phyloP scores from a whole-genome alignment of 163 green algal genomes.

The Chloromonas sp. region DNA sequence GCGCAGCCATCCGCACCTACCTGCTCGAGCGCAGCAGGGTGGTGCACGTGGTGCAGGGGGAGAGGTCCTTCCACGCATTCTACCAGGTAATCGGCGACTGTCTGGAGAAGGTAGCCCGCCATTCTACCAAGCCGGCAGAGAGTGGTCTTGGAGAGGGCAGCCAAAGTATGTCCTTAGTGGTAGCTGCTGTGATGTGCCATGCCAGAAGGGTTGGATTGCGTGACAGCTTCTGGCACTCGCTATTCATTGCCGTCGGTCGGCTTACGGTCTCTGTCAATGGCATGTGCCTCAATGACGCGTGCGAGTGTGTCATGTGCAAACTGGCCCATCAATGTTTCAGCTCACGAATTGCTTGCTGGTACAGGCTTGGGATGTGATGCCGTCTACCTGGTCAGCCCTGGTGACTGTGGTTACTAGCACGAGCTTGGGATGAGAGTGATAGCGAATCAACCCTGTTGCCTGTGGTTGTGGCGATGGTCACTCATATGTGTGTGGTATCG shows the following conservation, averaged over 20 bases:
- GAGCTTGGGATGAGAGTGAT: too few species aligned
- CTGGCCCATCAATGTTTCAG: too few species aligned
- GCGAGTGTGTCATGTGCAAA: too few species aligned
- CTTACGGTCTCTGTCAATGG: too few species aligned
- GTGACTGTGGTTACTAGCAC: too few species aligned
- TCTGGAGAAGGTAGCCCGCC: background rate
- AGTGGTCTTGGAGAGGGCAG: background rate
- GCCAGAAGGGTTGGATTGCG: background rate
- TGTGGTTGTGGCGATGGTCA: too few species aligned
- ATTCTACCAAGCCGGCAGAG: background rate
- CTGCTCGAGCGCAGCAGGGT: constrained; percentile 94
- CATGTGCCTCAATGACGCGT: too few species aligned
- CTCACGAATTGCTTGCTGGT: too few species aligned
- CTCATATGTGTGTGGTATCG: background rate
- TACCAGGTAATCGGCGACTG: constrained; percentile 73
- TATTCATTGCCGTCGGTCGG: too few species aligned
- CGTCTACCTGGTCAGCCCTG: too few species aligned
- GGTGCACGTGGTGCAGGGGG: constrained; percentile 78
- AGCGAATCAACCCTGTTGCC: too few species aligned
- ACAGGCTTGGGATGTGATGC: too few species aligned
- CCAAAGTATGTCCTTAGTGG: background rate
- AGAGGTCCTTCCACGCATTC: constrained; percentile 97
- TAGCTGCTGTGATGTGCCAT: background rate
- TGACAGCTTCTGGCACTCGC: background rate
- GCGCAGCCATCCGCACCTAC: constrained; percentile 94